Evolutionary conservation across 73 alveolate genomes (phyloP).

Genomic region (Paramecium biaurelia): DNA sequence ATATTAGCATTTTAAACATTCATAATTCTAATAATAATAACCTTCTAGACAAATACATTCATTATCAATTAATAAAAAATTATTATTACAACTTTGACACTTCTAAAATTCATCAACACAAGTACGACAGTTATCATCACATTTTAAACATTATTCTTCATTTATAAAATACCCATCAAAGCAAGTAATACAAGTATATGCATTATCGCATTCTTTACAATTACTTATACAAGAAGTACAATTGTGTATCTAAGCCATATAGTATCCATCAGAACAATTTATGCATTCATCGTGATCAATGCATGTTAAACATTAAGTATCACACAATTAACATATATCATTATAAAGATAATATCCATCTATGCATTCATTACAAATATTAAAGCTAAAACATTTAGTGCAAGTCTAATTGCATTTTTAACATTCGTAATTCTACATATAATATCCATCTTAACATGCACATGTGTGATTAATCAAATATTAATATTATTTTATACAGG

Average conservation of each 20-base stretch:
- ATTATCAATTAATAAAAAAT: not conserved
- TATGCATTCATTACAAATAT: slow-evolving; percentile 1
- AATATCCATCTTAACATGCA: slow-evolving; percentile 30
- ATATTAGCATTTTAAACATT: not conserved
- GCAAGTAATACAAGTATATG: not conserved
- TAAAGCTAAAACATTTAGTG: not conserved
- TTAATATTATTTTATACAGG: not conserved
- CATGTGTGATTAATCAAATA: not conserved
- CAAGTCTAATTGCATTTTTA: not conserved
- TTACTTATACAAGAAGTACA: not conserved
- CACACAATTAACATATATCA: not conserved
- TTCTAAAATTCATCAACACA: not conserved
- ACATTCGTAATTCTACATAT: not conserved
- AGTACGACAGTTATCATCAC: not conserved
- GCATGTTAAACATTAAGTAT: not conserved
- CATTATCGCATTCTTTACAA: not conserved
- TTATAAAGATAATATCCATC: slow-evolving; percentile 6
- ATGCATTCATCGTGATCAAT: not conserved
- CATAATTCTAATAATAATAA: slow-evolving; percentile 1
- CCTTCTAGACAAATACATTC: not conserved
- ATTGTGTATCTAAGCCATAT: not conserved
- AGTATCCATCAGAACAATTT: not conserved
- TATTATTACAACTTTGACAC: not conserved
- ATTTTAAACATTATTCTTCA: not conserved
- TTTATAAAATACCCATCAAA: not conserved